Base-by-base conservation (phyloP, 352 stramenopile genomes). In the Globisporangium spiculum region DNA sequence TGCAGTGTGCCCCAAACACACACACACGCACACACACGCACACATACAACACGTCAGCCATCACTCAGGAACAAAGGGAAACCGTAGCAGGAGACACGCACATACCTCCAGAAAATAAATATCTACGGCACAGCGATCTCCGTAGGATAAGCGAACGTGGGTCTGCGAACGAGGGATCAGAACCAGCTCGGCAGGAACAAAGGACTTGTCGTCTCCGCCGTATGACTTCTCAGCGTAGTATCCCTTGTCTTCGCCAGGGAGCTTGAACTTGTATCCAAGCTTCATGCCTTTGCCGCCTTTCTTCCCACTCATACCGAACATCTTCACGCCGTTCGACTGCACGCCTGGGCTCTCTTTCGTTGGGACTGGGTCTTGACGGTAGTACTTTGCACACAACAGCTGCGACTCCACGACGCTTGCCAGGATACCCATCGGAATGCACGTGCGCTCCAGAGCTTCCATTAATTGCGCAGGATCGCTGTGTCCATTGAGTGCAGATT, bases 71-170 rank as follows among this genome's bases (percentile, higher is more conserved):
- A 26, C 26, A 59, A 38, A 14, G 7, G 3, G 22, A 56, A 12
- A 54, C 36, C 6, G 20, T n/a, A 52, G 20, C 9, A 22, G 12
- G 53, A 4, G 18, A 63, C 14, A 18, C 22, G 14, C 27, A 27
- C 30, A 8, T 48, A 94, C 88, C 88, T 94, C 83, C 68, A 96
- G 79, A 63, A 96, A 96, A 92, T 92, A 94, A 90, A 96, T 92
- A 92, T 96, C 88, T 76, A 96, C 86, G 62, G 84, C 88, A 73
- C 83, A 94, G 27, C 88, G 86, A 66, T 96, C 85, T 60, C 79
- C 86, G 72, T 96, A 96, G 44, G 84, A 90, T 61, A 96, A 69
- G 58, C 86, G 86, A 68, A 96, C 83, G 65, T 94, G 86, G 34
- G 85, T 93, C 71, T 96, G 88, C 55, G 88, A 94, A 59, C 88